A percentile compares a stretch with the other conserved stretches of the same genome.
Conservation (phyloP, 148 eudicot species). For the Rhododendron williamsianum region DNA sequence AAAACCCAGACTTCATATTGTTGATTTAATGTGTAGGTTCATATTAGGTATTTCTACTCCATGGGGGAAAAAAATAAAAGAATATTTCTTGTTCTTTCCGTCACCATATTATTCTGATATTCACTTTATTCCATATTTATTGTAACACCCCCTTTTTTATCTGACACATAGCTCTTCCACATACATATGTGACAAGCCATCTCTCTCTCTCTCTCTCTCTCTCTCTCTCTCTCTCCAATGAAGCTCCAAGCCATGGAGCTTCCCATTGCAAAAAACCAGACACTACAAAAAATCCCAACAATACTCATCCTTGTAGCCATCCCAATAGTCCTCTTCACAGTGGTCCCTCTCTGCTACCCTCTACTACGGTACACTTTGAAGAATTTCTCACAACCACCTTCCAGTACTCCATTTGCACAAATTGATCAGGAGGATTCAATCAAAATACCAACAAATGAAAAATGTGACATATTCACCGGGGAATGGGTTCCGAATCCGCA, state of each 20-base stretch:
- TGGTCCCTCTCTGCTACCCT: constrained; percentile 37
- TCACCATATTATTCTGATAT: background rate
- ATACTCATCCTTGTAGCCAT: constrained; percentile 24
- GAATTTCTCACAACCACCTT: constrained; percentile 2
- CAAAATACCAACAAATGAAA: constrained; percentile 5
- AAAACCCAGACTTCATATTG: background rate
- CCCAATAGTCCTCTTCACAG: constrained; percentile 21
- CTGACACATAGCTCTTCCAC: background rate
- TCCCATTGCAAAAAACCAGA: constrained; percentile 25
- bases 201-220: background rate
- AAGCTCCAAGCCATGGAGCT: constrained; percentile 32
- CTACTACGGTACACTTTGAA: constrained; percentile 5
- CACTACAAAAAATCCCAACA: constrained; percentile 28
- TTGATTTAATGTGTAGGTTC: background rate
- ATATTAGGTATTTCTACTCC: background rate
- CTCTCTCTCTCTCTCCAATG: constrained; percentile 13
- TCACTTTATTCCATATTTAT: background rate
- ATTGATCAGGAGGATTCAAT: background rate
- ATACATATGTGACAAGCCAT: background rate
- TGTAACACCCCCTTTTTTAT: background rate
- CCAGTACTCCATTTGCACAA: background rate
- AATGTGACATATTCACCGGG: constrained; percentile 43
- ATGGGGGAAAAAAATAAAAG: background rate
- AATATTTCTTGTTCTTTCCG: background rate
- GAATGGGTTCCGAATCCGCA: constrained; percentile 40